Percentiles rank a stretch among this genome's conserved stretches.
These are phyloP conservation scores for Pseudozyma thailandica DNA, from an alignment of 1,284 basidiomycete genomes.

Conservation along the genomic window DNA sequence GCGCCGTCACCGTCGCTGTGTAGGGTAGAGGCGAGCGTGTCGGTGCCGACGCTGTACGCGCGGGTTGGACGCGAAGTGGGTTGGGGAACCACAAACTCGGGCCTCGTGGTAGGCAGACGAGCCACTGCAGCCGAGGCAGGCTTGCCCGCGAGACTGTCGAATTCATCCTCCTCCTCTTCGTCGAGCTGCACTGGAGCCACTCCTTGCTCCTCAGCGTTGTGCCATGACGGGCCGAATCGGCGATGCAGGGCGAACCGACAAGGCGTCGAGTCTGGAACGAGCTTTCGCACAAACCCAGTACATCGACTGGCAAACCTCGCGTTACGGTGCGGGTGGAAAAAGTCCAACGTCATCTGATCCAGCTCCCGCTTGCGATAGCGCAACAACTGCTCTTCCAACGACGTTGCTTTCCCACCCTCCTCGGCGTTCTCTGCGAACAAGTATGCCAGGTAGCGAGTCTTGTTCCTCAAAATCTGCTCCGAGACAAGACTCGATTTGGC, in stretches of 20 bases:
- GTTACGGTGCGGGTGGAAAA: conserved; percentile 68
- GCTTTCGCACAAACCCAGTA: conserved; percentile 70
- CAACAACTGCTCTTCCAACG: conserved; percentile 39
- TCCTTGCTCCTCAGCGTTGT: not conserved
- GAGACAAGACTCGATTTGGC: conserved; percentile 41
- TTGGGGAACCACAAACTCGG: conserved; percentile 19
- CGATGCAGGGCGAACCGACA: conserved; percentile 68
- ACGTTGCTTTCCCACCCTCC: conserved; percentile 20
- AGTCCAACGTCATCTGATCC: conserved; percentile 71
- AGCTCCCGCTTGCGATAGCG: conserved; percentile 70
- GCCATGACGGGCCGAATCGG: conserved; percentile 14
- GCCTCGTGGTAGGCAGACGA: conserved; percentile 20
- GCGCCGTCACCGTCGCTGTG: not conserved
- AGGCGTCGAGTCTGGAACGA: conserved; percentile 68
- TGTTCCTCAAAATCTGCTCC: conserved; percentile 58
- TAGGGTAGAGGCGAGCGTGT: conserved; percentile 12
- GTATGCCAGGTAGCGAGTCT: conserved; percentile 64
- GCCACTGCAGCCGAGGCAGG: conserved; percentile 40
- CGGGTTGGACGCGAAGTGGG: not conserved
- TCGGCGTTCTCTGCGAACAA: conserved; percentile 30
- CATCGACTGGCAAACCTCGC: conserved; percentile 69
- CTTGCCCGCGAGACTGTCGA: conserved; percentile 67
- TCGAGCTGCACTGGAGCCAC: conserved; percentile 54
- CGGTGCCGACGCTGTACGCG: conserved; percentile 18
- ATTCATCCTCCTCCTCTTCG: conserved; percentile 65